Conservation (phyloP, 129 eudicot species). For the Tagetes patula region DNA sequence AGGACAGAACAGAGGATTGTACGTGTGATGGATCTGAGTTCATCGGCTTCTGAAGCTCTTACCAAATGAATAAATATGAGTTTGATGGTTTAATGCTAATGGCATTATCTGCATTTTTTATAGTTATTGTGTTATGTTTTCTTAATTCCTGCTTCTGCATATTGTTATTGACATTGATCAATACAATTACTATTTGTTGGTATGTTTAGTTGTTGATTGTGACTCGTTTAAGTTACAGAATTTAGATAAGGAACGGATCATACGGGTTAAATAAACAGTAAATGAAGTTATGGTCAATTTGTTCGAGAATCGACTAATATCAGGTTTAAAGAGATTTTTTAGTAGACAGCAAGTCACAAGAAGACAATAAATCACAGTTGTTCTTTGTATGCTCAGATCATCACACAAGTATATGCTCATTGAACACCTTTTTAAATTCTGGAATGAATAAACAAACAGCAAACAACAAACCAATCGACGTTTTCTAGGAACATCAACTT, state of each 20-base stretch:
- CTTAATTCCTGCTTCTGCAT: constrained; percentile 4
- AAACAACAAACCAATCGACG: not conserved
- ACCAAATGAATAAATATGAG: constrained; percentile 36
- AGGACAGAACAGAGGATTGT: constrained; percentile 25
- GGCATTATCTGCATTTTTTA: constrained; percentile 20
- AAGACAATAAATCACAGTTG: constrained; percentile 18
- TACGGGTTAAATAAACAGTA: not conserved
- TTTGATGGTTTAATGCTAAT: constrained; percentile 22
- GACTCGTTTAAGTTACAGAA: not conserved
- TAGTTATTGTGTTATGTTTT: constrained; percentile 4
- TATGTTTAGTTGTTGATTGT: not conserved
- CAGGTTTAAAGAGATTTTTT: not conserved
- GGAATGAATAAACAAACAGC: not conserved
- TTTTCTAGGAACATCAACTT: constrained; percentile 9
- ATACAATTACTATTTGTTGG: constrained; percentile 12
- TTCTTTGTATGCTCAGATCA: constrained; percentile 27
- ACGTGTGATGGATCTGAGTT: constrained; percentile 28
- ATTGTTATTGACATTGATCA: not conserved
- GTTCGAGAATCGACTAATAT: not conserved
- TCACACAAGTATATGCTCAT: constrained; percentile 16
- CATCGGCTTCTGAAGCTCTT: constrained; percentile 20
- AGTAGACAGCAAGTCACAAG: not conserved
- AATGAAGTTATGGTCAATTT: not conserved
- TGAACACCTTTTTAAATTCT: not conserved
- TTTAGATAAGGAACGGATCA: not conserved